These are phyloP conservation scores for Trichoderma erinaceum DNA, from an alignment of 495 filamentous ascomycete species.

Conservation along the genomic window DNA sequence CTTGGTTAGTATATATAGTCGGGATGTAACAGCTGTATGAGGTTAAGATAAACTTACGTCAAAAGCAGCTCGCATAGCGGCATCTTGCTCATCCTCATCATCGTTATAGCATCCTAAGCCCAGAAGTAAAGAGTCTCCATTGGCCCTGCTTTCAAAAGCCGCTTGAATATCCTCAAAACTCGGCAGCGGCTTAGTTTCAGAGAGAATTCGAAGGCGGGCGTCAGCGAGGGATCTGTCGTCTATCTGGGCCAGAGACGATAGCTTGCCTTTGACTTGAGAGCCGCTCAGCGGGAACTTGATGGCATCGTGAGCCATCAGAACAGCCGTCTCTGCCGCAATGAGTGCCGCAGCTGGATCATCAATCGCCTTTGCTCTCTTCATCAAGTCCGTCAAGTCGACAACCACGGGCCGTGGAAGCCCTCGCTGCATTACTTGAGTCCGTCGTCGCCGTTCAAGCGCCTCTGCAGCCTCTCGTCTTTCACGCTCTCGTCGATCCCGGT, in stretches of 20 bases:
- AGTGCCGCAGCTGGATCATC: slow-evolving; percentile 39
- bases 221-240: slow-evolving; percentile 65
- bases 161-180: slow-evolving; percentile 57
- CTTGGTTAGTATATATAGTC: slow-evolving; percentile 27
- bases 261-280: slow-evolving; percentile 54
- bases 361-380: slow-evolving; percentile 49
- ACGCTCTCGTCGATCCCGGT: slow-evolving; percentile 66
- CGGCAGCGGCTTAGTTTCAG: slow-evolving; percentile 58
- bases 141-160: slow-evolving; percentile 61
- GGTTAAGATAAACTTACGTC: slow-evolving; percentile 45
- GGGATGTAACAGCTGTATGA: neutral
- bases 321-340: slow-evolving; percentile 68
- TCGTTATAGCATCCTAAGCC: slow-evolving; percentile 71
- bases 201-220: slow-evolving; percentile 68
- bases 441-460: slow-evolving; percentile 68
- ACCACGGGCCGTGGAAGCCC: slow-evolving; percentile 70
- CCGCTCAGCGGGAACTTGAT: slow-evolving; percentile 63
- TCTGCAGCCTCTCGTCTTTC: slow-evolving; percentile 65
- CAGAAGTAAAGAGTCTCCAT: slow-evolving; percentile 50
- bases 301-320: slow-evolving; percentile 77
- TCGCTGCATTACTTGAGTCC: slow-evolving; percentile 84
- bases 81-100: slow-evolving; percentile 58
- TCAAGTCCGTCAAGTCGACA: slow-evolving; percentile 63
- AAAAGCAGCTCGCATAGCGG: slow-evolving; percentile 57
- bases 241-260: slow-evolving; percentile 55